Evolutionary conservation across 371 early-diverging fungal species (phyloP), one percentile per base, ranked within the genome.

Genomic region (Mortierella sp.): DNA sequence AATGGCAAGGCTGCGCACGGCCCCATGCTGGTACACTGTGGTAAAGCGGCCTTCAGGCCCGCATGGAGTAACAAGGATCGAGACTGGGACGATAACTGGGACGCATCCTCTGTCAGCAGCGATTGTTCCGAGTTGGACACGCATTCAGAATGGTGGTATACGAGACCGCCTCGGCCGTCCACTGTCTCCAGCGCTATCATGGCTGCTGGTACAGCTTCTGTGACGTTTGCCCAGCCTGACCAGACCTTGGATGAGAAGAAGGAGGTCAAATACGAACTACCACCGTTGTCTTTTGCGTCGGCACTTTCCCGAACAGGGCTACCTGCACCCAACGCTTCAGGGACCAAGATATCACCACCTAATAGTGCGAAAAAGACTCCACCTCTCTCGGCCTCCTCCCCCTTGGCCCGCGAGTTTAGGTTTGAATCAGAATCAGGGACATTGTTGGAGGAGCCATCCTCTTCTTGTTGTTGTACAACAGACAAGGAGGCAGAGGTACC

Each of bases 31-130:
- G 61, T 71, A 1, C 65, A 58, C 21, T 55, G 61, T 41, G 61
- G 54, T 27, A 66, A 55, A 53, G 48, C 59, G 1, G 50, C 61
- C 0, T 73, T 73, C 53, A 67, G 64, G 26, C 74, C 74, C 3
- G 56, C 54, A 4, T 64, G 74, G 74, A 56, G 54, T 9, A 64
- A 73, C 27, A 62, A 52, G 45, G 61, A 67, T 48, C 59, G 61
- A 18, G 74, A 73, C n/a, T 55, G 64, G 16, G 74, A 73, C 21
- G 74, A 73, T 26, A 64, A 73, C 43, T 73, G 74, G 74, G 74
- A 73, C 34, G 45, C 67, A 3, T 46, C 67, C n/a, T 73, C 74
- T 13, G 27, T 68, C 18, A 68, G 60, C 21, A 73, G 74, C 38
- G 74, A 73, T 27, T 60, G 45, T 21, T 73, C 74, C 7, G 74